These are phyloP conservation scores for Colletotrichum somersetense DNA, from an alignment of 2,329 filamentous ascomycete genomes.

Conservation along the genomic window DNA sequence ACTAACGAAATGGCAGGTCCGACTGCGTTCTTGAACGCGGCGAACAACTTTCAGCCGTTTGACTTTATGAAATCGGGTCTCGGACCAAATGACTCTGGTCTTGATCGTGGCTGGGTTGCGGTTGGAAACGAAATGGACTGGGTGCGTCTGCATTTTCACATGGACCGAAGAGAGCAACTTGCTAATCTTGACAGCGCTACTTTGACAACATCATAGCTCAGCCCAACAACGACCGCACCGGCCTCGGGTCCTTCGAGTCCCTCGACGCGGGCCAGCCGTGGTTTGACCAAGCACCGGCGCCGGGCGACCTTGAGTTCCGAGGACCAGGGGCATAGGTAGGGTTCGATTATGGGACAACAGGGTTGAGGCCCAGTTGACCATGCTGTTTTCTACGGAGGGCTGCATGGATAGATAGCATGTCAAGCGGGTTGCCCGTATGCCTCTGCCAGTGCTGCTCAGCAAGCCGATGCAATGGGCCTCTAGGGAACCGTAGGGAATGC, in stretches of 20 bases:
- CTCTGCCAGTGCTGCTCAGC: slow-evolving; percentile 33
- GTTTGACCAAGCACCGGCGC: slow-evolving; percentile 30
- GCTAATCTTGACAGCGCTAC: slow-evolving; percentile 34
- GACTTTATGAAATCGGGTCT: slow-evolving; percentile 39
- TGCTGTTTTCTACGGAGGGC: slow-evolving; percentile 11
- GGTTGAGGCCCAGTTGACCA: slow-evolving; percentile 18
- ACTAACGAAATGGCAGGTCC: slow-evolving; percentile 21
- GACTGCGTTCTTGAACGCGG: background rate
- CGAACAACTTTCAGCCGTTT: slow-evolving; percentile 30
- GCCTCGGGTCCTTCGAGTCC: slow-evolving; percentile 21
- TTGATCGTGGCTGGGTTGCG: slow-evolving; percentile 55
- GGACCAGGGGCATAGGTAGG: slow-evolving; percentile 33
- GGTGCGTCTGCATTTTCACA: slow-evolving; percentile 46
- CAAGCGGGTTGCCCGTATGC: slow-evolving; percentile 4
- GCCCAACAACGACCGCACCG: slow-evolving; percentile 31
- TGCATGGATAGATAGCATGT: slow-evolving; percentile 20
- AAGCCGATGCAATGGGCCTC: slow-evolving; percentile 39
- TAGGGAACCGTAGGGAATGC: slow-evolving; percentile 31
- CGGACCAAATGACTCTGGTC: slow-evolving; percentile 44
- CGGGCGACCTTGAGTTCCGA: slow-evolving; percentile 27
- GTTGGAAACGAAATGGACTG: slow-evolving; percentile 53
- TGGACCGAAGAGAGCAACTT: background rate
- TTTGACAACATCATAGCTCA: slow-evolving; percentile 40
- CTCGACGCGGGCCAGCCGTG: slow-evolving; percentile 25
- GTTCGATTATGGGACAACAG: slow-evolving; percentile 17